phyloP scores from a whole-genome alignment of 2,329 filamentous ascomycete species.

The Alternaria sp. region DNA sequence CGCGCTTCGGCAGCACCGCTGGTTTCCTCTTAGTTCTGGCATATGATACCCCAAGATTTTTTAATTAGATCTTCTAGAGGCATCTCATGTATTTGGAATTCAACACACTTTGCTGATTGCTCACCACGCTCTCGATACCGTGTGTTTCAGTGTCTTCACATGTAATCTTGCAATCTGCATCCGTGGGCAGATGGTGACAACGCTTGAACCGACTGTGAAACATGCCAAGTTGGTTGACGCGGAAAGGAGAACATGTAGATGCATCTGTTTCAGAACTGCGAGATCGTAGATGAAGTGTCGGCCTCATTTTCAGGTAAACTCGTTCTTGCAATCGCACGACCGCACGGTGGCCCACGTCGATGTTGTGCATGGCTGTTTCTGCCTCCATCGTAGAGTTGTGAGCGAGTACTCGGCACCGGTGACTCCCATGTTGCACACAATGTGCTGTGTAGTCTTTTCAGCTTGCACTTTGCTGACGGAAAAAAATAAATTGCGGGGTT shows the following conservation, averaged over 20 bases:
- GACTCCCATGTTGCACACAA: no score
- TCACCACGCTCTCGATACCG: not conserved
- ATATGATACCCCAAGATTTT: constrained; percentile 18
- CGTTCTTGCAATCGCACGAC: no score
- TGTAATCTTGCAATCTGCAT: not conserved
- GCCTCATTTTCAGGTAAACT: no score
- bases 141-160: not conserved
- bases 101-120: not conserved
- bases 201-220: not conserved
- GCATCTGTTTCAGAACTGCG: no score
- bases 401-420: no score
- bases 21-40: constrained; percentile 1
- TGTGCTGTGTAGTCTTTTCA: no score
- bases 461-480: not conserved
- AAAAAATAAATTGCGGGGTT: no score
- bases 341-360: no score
- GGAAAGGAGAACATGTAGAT: not conserved
- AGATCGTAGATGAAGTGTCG: no score
- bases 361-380: no score
- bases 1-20: not conserved
- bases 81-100: not conserved
- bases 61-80: not conserved
- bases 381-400: no score
- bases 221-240: not conserved
- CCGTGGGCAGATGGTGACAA: not conserved